Evolutionary conservation across 768 basidiomycete species (phyloP), one percentile per base, ranked within the genome.

Genomic region (Rhodotorula diobovata): DNA sequence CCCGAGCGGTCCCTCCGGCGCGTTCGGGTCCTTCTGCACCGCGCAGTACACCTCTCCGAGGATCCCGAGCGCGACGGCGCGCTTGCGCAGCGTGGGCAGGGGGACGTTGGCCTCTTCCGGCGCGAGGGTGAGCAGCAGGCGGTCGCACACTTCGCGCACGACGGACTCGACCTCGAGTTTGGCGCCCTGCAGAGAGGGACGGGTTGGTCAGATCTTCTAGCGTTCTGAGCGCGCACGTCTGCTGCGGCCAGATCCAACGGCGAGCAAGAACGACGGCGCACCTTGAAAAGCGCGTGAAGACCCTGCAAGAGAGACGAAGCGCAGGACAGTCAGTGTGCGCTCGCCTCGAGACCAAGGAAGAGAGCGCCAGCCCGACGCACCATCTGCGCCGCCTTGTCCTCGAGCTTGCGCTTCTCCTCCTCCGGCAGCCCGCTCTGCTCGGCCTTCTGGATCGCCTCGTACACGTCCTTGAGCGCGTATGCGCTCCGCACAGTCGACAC

Each of bases 331-430:
- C n/a, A 55, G 54, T 30, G 4, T 0, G 28, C 16, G 25, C 45
- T 30, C 18, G n/a, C 20, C 6, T 1, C 41, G 37, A n/a, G 15
- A 32, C 16, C 53, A 30, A 30, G 18, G 32, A 25, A 32, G 32
- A 23, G 51, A 50, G 2, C 41, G 30, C 14, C 21, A 21, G 39
- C 21, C 21, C n/a, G 3, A 58, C 74, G n/a, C 32, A 77, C 77
- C 78, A 93, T 94, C 82, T 94, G 92, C 0, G 93, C 92, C 1
- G 93, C 93, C 77, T 92, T 90, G 76, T 94, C 93, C 78, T 95
- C 93, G 1, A 95, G 82, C 67, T 87, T 86, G 78, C 85, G 87
- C 81, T 87, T 88, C 81, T 93, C 90, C 54, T 92, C 91, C 0
- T 88, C 86, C 39, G 82, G 83, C 51, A 93, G 81, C 1, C 92